A percentile compares a stretch with the other conserved stretches of the same genome.
Evolutionary conservation across 164 flowering plant species (phyloP).

Genomic region (Protea cynaroides): DNA sequence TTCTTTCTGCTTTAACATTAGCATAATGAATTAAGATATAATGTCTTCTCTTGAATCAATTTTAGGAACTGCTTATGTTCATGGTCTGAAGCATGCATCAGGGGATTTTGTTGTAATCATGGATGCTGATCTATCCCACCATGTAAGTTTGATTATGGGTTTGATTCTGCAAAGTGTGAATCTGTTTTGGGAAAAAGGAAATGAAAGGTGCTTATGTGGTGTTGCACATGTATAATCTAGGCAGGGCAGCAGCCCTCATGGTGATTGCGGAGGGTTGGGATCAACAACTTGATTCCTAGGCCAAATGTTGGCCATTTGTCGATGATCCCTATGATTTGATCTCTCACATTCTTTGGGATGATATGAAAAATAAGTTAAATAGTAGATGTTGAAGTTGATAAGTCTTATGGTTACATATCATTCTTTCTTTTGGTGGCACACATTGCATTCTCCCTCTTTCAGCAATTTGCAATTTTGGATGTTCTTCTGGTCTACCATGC

Average conservation of each 20-base stretch:
- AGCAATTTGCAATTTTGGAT: neutral
- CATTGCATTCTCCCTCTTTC: too few relatives aligned
- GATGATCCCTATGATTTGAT: neutral
- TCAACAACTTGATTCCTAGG: neutral
- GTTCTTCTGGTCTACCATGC: neutral
- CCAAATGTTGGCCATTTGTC: neutral
- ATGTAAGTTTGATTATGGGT: slow-evolving; percentile 48
- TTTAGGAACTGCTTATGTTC: slow-evolving; percentile 89
- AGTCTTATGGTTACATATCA: too few relatives aligned
- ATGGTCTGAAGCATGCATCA: slow-evolving; percentile 92
- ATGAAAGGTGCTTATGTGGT: neutral
- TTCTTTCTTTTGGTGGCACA: too few relatives aligned
- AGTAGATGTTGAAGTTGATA: too few relatives aligned
- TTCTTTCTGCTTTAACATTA: neutral
- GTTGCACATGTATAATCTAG: neutral
- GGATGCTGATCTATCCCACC: slow-evolving; percentile 99
- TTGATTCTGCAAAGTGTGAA: neutral
- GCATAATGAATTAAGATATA: neutral
- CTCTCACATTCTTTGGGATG: neutral
- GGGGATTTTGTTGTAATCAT: slow-evolving; percentile 91
- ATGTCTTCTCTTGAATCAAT: slow-evolving; percentile 10
- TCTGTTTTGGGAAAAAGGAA: neutral
- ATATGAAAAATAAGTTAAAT: too few relatives aligned
- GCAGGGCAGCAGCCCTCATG: neutral
- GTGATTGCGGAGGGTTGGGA: neutral